Base-by-base conservation (phyloP, 1,284 basidiomycete genomes). In the Neolentinus lepideus region DNA sequence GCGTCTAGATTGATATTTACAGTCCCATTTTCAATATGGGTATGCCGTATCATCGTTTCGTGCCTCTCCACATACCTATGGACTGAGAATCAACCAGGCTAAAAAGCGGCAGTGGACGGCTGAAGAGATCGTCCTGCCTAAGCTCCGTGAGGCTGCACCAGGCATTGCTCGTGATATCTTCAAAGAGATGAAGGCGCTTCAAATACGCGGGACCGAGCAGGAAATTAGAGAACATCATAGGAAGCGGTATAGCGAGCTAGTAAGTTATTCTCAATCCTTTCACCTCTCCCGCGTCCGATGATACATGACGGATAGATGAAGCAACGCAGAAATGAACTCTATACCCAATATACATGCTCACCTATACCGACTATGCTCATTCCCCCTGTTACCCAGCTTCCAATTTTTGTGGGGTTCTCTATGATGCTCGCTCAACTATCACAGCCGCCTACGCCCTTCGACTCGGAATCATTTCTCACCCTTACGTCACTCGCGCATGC, bases 21-120 rank as follows among this genome's bases (percentile, higher is more conserved):
- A 1, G 75, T 93, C 3, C 93, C 92, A 19, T 75, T 90, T 58
- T 83, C 87, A 58, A 66, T 92, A 68, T 94, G 92, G 92, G 91
- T 93, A 61, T 61, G 82, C 69, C 27, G 21, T 36, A 56, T 29
- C 45, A 54, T 54, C n/a, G 10, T 21, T 8, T 47, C 10, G 50
- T 55, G 25, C 54, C 45, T 26, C 43, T 54, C 52, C 48, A 48
- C 31, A 48, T 56, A 12, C 47, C 8, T n/a, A 43, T n/a, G 16
- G 16, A n/a, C 38, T 21, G 12, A 50, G 36, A 55, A 54, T 29
- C 59, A 16, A 16, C 26, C 55, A 90, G 88, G 81, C 82, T 27
- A 83, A 83, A 62, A 75, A 72, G 61, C 79, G 88, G 55, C 79
- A 84, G 61, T 78, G 80, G 69, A 75, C 81, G 58, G 76, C 84